phyloP scores from a whole-genome alignment of 495 filamentous ascomycete genomes.

The Penicillium arizonense region DNA sequence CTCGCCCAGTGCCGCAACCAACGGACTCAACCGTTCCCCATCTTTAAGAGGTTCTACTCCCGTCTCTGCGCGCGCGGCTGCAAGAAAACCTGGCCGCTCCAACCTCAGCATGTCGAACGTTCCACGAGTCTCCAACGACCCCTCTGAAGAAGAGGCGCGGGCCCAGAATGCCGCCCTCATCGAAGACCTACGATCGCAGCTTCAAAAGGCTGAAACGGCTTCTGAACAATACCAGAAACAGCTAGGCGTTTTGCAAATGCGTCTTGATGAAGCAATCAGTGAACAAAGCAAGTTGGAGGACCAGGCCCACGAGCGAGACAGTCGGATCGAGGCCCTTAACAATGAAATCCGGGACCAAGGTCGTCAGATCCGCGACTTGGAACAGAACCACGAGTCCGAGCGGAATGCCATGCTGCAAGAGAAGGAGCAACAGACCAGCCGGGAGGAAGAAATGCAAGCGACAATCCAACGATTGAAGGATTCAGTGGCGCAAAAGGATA shows the following conservation, averaged over 20 bases:
- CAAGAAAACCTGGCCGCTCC: conserved; percentile 58
- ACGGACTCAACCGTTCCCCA: conserved; percentile 41
- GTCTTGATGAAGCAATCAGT: conserved; percentile 78
- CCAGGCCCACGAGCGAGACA: conserved; percentile 75
- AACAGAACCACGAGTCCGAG: conserved; percentile 86
- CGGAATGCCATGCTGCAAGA: conserved; percentile 83
- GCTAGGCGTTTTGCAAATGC: conserved; percentile 76
- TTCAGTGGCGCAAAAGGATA: conserved; percentile 68
- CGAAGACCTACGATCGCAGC: conserved; percentile 77
- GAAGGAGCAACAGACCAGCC: conserved; percentile 78
- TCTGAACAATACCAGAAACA: conserved; percentile 84
- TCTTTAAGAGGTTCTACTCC: conserved; percentile 51
- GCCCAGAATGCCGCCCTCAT: conserved; percentile 75
- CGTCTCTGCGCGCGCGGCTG: conserved; percentile 67
- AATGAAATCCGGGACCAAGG: conserved; percentile 76
- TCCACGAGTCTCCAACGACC: conserved; percentile 54
- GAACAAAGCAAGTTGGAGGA: conserved; percentile 89
- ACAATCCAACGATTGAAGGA: conserved; percentile 91
- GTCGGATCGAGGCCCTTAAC: conserved; percentile 73
- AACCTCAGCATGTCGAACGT: conserved; percentile 59
- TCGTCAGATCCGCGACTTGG: conserved; percentile 81
- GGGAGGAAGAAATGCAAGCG: conserved; percentile 84
- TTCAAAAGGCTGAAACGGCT: conserved; percentile 74
- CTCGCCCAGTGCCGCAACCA: conserved; percentile 40
- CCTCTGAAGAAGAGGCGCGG: conserved; percentile 59